Percentiles rank a stretch among this genome's conserved stretches.
phyloP scores from a whole-genome alignment of 2,329 filamentous ascomycete species.

The Cryphonectria parasitica region DNA sequence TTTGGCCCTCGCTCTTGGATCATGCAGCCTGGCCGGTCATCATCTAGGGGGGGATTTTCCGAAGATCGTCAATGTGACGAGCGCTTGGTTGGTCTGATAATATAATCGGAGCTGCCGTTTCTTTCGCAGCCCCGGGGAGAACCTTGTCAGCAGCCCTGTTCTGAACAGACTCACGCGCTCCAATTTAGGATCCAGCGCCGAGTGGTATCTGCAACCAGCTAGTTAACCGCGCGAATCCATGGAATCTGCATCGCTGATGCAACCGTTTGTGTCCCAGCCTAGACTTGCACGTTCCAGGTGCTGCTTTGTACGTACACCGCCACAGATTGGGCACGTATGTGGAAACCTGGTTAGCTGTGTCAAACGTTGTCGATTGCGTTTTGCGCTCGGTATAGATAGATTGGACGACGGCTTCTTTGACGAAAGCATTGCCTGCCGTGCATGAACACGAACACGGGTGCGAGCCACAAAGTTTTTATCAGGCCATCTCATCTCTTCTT shows the following conservation, averaged over 20 bases:
- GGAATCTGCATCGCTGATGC: constrained; percentile 6
- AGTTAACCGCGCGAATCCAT: background rate
- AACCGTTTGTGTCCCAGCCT: constrained; percentile 12
- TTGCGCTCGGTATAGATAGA: background rate
- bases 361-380: background rate
- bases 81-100: constrained; percentile 1
- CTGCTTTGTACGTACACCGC: background rate
- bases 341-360: background rate
- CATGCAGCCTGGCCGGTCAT: background rate
- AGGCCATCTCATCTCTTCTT: background rate
- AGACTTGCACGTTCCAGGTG: constrained; percentile 11
- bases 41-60: background rate
- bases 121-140: background rate
- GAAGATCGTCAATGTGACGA: constrained; percentile 13
- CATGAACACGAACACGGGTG: background rate
- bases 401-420: background rate
- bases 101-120: constrained; percentile 7
- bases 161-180: background rate
- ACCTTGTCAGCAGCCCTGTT: background rate
- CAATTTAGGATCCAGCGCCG: background rate
- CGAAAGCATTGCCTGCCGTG: background rate
- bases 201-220: constrained; percentile 8
- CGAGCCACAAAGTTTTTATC: background rate
- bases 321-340: background rate
- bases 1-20: constrained; percentile 8